Conservation (phyloP, 306 rosid genomes). For the Dicorynia guianensis region DNA sequence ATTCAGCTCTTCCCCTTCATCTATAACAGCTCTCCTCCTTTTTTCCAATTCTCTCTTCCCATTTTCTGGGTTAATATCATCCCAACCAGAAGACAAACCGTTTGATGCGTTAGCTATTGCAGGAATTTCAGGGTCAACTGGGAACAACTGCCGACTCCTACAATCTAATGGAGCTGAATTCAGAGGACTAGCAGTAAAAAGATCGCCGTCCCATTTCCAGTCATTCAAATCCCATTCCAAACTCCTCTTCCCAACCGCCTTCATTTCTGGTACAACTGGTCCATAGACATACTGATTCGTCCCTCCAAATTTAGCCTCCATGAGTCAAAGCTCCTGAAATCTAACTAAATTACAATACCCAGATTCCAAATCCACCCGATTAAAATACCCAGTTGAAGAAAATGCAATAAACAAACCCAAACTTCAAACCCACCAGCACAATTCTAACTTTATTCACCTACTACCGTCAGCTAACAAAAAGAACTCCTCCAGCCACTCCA, state of each 20-base stretch:
- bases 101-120: constrained; percentile 54
- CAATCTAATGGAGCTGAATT: constrained; percentile 67
- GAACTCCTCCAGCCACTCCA: constrained; percentile 31
- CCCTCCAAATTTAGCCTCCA: constrained; percentile 73
- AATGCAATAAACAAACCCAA: constrained; percentile 23
- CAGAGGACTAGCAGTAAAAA: constrained; percentile 67
- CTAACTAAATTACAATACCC: constrained; percentile 33
- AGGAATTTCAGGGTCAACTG: constrained; percentile 57
- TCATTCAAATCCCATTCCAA: constrained; percentile 87
- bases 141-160: constrained; percentile 63
- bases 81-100: constrained; percentile 61
- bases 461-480: constrained; percentile 7
- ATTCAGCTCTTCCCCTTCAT: constrained; percentile 57
- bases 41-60: constrained; percentile 75
- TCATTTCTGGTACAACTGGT: constrained; percentile 57
- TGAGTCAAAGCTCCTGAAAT: constrained; percentile 34
- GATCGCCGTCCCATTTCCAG: constrained; percentile 92
- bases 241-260: constrained; percentile 64
- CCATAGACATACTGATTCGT: constrained; percentile 55
- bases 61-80: constrained; percentile 52
- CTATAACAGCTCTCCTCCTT: constrained; percentile 58
- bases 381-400: constrained; percentile 36
- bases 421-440: constrained; percentile 37
- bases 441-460: constrained; percentile 25
- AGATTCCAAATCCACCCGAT: constrained; percentile 50